Percentiles rank a stretch among this genome's conserved stretches.
phyloP scores from a whole-genome alignment of 2,329 filamentous ascomycete species.

The Talaromyces sp. region DNA sequence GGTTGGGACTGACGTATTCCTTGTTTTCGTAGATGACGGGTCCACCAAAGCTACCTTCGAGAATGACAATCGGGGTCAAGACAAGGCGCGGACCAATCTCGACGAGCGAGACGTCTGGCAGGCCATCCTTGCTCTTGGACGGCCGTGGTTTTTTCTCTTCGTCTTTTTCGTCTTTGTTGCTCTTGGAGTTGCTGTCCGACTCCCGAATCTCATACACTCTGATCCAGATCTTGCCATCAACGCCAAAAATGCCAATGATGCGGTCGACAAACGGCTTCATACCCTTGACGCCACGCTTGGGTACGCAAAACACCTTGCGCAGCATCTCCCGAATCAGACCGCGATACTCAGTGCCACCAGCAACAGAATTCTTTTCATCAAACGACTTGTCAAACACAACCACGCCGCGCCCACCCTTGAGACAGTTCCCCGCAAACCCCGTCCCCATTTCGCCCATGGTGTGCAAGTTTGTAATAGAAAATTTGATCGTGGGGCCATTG shows the following conservation, averaged over 20 bases:
- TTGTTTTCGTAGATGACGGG: conserved; percentile 98
- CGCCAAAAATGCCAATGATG: conserved; percentile 85
- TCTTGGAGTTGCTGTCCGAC: conserved; percentile 57
- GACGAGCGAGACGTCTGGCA: conserved; percentile 74
- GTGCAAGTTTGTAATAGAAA: conserved; percentile 59
- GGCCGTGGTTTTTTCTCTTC: conserved; percentile 14
- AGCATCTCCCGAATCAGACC: conserved; percentile 74
- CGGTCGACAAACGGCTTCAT: conserved; percentile 96
- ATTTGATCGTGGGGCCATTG: conserved; percentile 68
- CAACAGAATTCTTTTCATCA: conserved; percentile 58
- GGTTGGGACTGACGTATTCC: conserved; percentile 94
- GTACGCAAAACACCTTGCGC: conserved; percentile 85
- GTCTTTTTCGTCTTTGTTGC: conserved; percentile 29
- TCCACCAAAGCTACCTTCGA: conserved; percentile 90
- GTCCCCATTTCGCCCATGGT: conserved; percentile 83
- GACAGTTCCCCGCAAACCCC: conserved; percentile 77
- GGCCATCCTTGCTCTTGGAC: conserved; percentile 45
- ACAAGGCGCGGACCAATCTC: conserved; percentile 95
- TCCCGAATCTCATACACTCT: conserved; percentile 91
- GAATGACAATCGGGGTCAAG: conserved; percentile 87
- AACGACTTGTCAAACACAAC: conserved; percentile 89
- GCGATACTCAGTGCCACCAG: conserved; percentile 38
- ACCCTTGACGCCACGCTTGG: conserved; percentile 72
- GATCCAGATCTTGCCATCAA: conserved; percentile 93
- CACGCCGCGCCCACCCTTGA: conserved; percentile 86